Percentiles rank a stretch among this genome's conserved stretches.
Evolutionary conservation across 352 stramenopile genomes (phyloP).

Genomic region (Phytophthora hybrid): DNA sequence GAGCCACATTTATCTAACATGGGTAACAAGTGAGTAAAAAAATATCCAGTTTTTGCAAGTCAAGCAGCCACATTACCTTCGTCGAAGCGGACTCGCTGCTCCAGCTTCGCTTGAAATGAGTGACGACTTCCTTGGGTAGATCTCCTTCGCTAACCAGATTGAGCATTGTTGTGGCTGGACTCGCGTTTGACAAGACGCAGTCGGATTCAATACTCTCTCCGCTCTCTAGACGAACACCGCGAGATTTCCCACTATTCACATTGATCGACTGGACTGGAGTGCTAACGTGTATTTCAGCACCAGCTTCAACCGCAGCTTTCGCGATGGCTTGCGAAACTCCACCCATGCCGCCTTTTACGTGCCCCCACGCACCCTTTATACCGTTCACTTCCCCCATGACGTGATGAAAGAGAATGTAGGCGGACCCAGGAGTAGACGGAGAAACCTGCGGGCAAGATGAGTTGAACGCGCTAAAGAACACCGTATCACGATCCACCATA

Average conservation of each 20-base stretch:
- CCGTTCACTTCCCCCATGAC: constrained; percentile 93
- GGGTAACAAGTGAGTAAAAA: neutral
- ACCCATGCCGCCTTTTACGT: constrained; percentile 93
- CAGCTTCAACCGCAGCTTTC: constrained; percentile 65
- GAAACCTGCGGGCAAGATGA: constrained; percentile 53
- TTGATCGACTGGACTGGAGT: constrained; percentile 73
- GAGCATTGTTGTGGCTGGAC: constrained; percentile 84
- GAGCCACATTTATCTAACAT: constrained; percentile 89
- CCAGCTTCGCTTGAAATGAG: constrained; percentile 84
- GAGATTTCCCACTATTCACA: constrained; percentile 49
- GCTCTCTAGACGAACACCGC: constrained; percentile 69
- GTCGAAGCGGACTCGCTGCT: constrained; percentile 83
- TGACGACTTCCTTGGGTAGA: constrained; percentile 63
- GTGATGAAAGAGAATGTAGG: constrained; percentile 93
- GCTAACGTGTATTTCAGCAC: constrained; percentile 78
- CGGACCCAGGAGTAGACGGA: constrained; percentile 85
- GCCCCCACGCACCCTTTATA: constrained; percentile 88
- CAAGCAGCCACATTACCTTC: constrained; percentile 49
- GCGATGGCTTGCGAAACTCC: constrained; percentile 75
- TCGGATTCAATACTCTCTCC: constrained; percentile 64
- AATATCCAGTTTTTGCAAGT: neutral
- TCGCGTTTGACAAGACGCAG: constrained; percentile 84
- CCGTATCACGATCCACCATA: neutral
- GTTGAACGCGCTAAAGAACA: neutral
- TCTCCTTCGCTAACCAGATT: constrained; percentile 72